Evolutionary conservation across 768 basidiomycete genomes (phyloP).

Genomic region (Ramaria sp.): DNA sequence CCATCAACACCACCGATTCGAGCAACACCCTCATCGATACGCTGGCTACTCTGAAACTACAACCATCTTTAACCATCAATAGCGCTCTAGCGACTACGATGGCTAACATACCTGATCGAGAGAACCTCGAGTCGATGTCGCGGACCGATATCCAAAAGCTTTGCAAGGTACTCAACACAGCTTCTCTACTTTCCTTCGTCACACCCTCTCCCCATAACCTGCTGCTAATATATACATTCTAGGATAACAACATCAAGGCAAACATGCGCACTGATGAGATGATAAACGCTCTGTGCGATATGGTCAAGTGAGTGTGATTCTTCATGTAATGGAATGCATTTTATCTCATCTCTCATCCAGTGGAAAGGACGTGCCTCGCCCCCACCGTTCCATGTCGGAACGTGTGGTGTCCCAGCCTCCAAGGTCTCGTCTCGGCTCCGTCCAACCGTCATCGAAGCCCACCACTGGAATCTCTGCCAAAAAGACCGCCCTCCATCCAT

Average conservation of each 20-base stretch:
- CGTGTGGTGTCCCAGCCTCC: constrained; percentile 17
- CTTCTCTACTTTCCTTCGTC: no score
- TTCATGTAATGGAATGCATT: background rate
- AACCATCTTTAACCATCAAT: background rate
- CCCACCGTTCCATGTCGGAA: constrained; percentile 24
- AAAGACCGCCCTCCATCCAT: constrained; percentile 24
- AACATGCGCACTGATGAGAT: constrained; percentile 17
- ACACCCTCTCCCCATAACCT: no score
- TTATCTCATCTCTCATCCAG: constrained; percentile 15
- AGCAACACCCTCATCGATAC: background rate
- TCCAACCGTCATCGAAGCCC: constrained; percentile 24
- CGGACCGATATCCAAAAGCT: constrained; percentile 44
- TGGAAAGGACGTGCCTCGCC: constrained; percentile 25
- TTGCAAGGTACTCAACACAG: constrained; percentile 55
- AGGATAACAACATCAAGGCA: constrained; percentile 62
- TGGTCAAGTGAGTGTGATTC: constrained; percentile 12
- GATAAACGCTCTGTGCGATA: constrained; percentile 61
- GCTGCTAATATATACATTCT: background rate
- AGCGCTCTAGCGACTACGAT: background rate
- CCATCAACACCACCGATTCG: no score
- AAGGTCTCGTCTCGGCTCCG: constrained; percentile 16
- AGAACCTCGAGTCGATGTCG: constrained; percentile 42
- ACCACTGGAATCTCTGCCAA: constrained; percentile 27
- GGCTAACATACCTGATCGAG: constrained; percentile 17
- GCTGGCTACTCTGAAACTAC: background rate